Evolutionary conservation across 192 early-diverging fungal genomes (phyloP), one percentile per base, ranked within the genome.

Genomic region (Paraglomus brasilianum): DNA sequence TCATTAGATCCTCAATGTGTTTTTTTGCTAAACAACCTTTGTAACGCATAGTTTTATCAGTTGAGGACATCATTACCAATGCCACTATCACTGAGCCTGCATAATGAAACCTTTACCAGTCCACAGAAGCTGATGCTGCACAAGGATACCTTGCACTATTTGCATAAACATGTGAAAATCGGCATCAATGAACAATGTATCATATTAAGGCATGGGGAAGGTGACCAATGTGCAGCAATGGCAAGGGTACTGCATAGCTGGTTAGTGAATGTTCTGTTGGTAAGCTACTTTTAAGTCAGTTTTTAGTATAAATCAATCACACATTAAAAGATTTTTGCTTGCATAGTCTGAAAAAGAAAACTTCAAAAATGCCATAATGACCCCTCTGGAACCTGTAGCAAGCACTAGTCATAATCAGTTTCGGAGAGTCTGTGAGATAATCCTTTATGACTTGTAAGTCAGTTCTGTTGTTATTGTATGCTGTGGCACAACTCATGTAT

Each of bases 341-440:
- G 15, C 1, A 17, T 66, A 66, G 63, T 66, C 63, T 42, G 64
- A 49, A 65, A 65, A 65, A 30, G 63, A 65, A 50, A 4, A n/a
- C n/a, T 66, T 51, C 30, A 13, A 64, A 24, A 46, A 30, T 0
- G 44, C n/a, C 48, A 47, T 64, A 48, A 64, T 47, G 45, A 30
- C 22, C 45, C 22, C 61, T 48, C 44, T 64, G 48, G 48, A 9
- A 21, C 64, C 64, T 14, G 47, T 2, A 30, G 30, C 30, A 30
- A 30, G 30, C 30, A 30, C 30, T 3, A 30, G 30, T 30, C 30
- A 8, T 36, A 11, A 66, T 51, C 46, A 21, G 41, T 66, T 66
- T 51, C 15, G 21, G 48, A 19, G 52, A 51, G 36, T 66, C 36
- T 66, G 64, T 30, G 21, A 66, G 52, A 50, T n/a, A 8, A 66